These are phyloP conservation scores for Tylopilus sp. DNA, from an alignment of 768 basidiomycete genomes.

Conservation along the genomic window DNA sequence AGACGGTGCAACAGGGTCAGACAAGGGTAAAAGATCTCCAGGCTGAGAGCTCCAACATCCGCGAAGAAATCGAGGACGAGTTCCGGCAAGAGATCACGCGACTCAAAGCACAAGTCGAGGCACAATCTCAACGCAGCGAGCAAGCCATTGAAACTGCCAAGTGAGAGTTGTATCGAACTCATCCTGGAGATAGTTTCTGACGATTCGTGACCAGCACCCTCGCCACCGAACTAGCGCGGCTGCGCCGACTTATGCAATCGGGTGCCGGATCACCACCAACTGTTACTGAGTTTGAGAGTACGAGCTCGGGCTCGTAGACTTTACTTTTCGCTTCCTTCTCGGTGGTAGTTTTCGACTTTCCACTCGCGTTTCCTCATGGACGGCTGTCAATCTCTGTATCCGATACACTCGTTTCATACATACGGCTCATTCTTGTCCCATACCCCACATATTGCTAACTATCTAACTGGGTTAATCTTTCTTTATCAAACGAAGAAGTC, in stretches of 20 bases:
- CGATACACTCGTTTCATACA: conserved; percentile 28
- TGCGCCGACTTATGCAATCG: conserved; percentile 70
- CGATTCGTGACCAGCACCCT: conserved; percentile 41
- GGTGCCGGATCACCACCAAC: conserved; percentile 36
- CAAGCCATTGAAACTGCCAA: conserved; percentile 58
- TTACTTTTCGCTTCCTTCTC: not conserved
- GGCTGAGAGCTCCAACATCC: conserved; percentile 46
- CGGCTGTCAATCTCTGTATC: conserved; percentile 31
- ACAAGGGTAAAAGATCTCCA: conserved; percentile 48
- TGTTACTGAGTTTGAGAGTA: conserved; percentile 8
- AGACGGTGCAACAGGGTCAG: conserved; percentile 45
- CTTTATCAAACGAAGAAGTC: not conserved
- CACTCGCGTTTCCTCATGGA: conserved; percentile 15
- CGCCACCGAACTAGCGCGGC: conserved; percentile 59
- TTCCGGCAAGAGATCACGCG: conserved; percentile 56
- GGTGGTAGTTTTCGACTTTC: conserved; percentile 1
- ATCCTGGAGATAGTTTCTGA: not conserved
- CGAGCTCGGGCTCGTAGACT: conserved; percentile 14
- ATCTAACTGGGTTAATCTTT: conserved; percentile 9
- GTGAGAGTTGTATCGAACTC: conserved; percentile 36
- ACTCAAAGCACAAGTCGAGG: conserved; percentile 53
- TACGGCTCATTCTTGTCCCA: conserved; percentile 24
- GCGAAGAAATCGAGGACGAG: conserved; percentile 56
- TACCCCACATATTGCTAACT: conserved; percentile 24
- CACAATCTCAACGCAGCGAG: conserved; percentile 52